Evolutionary conservation across 805 yeast species (phyloP).

Genomic region (Cyberlindnera samutprakarnensis): DNA sequence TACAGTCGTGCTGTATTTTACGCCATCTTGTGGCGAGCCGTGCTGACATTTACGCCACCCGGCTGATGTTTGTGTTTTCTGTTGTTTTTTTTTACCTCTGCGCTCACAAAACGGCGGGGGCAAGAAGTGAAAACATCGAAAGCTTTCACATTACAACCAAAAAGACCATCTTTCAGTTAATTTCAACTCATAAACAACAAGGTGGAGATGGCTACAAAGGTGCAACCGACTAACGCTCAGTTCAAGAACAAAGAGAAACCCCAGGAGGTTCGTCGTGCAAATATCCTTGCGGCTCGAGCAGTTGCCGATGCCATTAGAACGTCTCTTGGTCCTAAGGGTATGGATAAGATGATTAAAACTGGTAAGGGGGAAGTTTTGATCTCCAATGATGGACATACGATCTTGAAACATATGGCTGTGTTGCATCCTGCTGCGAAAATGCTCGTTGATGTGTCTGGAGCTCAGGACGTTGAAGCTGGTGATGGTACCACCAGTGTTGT

Average conservation of each 20-base stretch:
- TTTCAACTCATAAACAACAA: no score
- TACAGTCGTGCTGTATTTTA: no score
- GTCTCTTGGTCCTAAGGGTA: slow-evolving; percentile 96
- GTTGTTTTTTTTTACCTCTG: no score
- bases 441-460: slow-evolving; percentile 95
- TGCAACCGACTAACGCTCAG: slow-evolving; percentile 62
- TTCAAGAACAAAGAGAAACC: slow-evolving; percentile 95
- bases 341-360: slow-evolving; percentile 98
- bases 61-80: no score
- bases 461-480: slow-evolving; percentile 99
- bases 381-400: slow-evolving; percentile 98
- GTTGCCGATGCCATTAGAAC: slow-evolving; percentile 95
- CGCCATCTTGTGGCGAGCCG: no score
- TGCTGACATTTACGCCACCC: no score
- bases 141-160: no score
- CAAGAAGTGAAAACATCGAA: no score
- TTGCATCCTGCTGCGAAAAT: slow-evolving; percentile 98
- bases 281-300: slow-evolving; percentile 97
- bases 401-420: slow-evolving; percentile 94
- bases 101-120: no score
- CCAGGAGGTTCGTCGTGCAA: slow-evolving; percentile 94
- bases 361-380: slow-evolving; percentile 88
- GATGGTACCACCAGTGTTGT: slow-evolving; percentile 99
- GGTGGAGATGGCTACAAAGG: slow-evolving; percentile 12
- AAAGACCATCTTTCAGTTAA: no score